These are phyloP conservation scores for Arthrobotrys sinensis DNA, from an alignment of 2,329 filamentous ascomycete species.

Conservation along the genomic window DNA sequence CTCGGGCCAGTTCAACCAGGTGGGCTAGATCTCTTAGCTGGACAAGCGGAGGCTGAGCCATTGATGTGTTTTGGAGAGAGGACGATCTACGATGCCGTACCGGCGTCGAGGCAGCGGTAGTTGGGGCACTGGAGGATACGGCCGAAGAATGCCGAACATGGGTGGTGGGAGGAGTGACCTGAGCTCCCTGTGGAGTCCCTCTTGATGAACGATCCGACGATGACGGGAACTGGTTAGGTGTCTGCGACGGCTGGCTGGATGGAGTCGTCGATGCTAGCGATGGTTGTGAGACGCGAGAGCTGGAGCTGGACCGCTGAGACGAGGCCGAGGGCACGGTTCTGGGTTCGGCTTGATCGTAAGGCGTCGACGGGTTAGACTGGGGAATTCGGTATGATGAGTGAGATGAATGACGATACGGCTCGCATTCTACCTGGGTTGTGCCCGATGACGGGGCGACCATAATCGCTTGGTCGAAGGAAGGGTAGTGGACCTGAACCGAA, in stretches of 20 bases:
- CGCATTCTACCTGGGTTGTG: slow-evolving; percentile 60
- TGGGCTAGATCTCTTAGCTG: slow-evolving; percentile 90
- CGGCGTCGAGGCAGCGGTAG: slow-evolving; percentile 61
- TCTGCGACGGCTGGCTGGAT: slow-evolving; percentile 46
- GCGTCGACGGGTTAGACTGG: slow-evolving; percentile 57
- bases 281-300: slow-evolving; percentile 37
- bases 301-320: slow-evolving; percentile 42
- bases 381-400: slow-evolving; percentile 52
- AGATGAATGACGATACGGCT: slow-evolving; percentile 57
- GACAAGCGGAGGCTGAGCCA: slow-evolving; percentile 73
- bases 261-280: slow-evolving; percentile 28
- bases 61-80: slow-evolving; percentile 61
- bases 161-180: slow-evolving; percentile 48
- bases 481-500: slow-evolving; percentile 52
- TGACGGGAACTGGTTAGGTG: slow-evolving; percentile 34
- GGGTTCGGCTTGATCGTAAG: slow-evolving; percentile 56
- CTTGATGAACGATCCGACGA: slow-evolving; percentile 43
- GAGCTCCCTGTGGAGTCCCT: slow-evolving; percentile 41
- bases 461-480: slow-evolving; percentile 61
- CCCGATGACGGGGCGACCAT: slow-evolving; percentile 60
- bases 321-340: slow-evolving; percentile 50
- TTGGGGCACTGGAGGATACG: slow-evolving; percentile 52
- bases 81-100: slow-evolving; percentile 62
- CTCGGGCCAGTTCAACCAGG: slow-evolving; percentile 87
- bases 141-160: slow-evolving; percentile 55